These are phyloP conservation scores for Pouteria glomerata DNA, from an alignment of 148 eudicot genomes.

Conservation along the genomic window DNA sequence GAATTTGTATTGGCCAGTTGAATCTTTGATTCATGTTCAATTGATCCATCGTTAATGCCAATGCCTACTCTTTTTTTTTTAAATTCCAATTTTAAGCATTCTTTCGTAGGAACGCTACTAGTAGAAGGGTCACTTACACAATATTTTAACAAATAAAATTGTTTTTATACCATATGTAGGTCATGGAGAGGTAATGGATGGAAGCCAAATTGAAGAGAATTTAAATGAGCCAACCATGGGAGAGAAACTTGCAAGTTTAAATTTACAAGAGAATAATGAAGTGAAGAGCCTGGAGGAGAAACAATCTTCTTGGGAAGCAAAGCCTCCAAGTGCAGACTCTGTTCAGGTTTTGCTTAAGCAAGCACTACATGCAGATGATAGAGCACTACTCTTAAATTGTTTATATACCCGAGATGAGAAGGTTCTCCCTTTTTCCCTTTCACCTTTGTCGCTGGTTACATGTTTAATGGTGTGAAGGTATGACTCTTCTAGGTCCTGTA, in stretches of 20 bases:
- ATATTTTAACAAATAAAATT: conserved; percentile 5
- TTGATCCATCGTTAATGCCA: not conserved
- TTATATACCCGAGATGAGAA: conserved; percentile 76
- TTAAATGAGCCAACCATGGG: conserved; percentile 84
- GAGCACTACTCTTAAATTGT: conserved; percentile 69
- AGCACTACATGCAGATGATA: conserved; percentile 90
- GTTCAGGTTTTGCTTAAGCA: conserved; percentile 82
- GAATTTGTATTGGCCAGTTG: not conserved
- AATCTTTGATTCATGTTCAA: not conserved
- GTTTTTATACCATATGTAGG: conserved; percentile 23
- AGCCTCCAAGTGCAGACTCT: conserved; percentile 90
- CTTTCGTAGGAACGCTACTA: not conserved
- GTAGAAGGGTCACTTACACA: not conserved
- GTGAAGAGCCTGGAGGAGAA: conserved; percentile 27
- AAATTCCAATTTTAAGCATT: not conserved
- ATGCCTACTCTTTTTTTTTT: not conserved
- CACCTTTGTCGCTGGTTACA: conserved; percentile 4
- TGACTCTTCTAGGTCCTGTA: not conserved
- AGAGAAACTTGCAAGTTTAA: conserved; percentile 74
- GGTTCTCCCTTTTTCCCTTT: conserved; percentile 30
- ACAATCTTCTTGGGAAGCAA: conserved; percentile 25
- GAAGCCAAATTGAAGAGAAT: conserved; percentile 42
- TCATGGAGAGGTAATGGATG: conserved; percentile 39
- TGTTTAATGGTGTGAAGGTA: not conserved
- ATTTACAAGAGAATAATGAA: conserved; percentile 34